Evolutionary conservation across 2,329 filamentous ascomycete genomes (phyloP).

Genomic region (Aspergillus tamarii): DNA sequence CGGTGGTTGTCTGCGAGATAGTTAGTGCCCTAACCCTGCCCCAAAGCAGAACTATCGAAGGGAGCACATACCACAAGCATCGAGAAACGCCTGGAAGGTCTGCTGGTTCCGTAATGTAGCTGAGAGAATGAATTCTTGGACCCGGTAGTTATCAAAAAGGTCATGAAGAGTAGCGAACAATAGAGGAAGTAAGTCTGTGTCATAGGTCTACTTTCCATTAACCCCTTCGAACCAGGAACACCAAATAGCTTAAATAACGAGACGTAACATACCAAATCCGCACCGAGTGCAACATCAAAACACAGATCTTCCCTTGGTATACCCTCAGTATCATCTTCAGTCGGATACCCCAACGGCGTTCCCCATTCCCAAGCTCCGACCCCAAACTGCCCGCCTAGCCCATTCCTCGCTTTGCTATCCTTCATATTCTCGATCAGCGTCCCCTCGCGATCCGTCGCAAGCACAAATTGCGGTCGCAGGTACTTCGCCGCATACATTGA

Average conservation of each 20-base stretch:
- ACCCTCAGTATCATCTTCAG: conserved; percentile 10
- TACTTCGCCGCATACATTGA: conserved; percentile 65
- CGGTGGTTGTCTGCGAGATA: conserved; percentile 31
- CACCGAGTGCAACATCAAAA: conserved; percentile 47
- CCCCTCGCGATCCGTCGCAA: conserved; percentile 65
- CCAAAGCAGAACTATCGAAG: background rate
- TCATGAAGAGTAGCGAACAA: conserved; percentile 59
- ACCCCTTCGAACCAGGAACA: background rate
- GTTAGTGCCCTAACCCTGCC: background rate
- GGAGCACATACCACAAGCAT: conserved; percentile 59
- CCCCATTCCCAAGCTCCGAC: conserved; percentile 50
- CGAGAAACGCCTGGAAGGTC: conserved; percentile 62
- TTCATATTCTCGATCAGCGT: conserved; percentile 44
- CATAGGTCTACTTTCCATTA: conserved; percentile 57
- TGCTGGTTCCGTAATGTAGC: conserved; percentile 64
- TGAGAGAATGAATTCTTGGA: conserved; percentile 60
- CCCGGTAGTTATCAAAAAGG: conserved; percentile 58
- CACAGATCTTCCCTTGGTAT: conserved; percentile 4
- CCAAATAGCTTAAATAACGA: background rate
- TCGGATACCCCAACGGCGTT: conserved; percentile 27
- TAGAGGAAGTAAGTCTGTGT: conserved; percentile 60
- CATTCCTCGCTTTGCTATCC: conserved; percentile 41
- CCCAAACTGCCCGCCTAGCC: conserved; percentile 27
- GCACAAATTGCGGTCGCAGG: conserved; percentile 57
- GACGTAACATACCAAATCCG: conserved; percentile 41